Evolutionary conservation across 1,284 basidiomycete genomes (phyloP), one percentile per base, ranked within the genome.

Genomic region (Rhodotorula sp.): DNA sequence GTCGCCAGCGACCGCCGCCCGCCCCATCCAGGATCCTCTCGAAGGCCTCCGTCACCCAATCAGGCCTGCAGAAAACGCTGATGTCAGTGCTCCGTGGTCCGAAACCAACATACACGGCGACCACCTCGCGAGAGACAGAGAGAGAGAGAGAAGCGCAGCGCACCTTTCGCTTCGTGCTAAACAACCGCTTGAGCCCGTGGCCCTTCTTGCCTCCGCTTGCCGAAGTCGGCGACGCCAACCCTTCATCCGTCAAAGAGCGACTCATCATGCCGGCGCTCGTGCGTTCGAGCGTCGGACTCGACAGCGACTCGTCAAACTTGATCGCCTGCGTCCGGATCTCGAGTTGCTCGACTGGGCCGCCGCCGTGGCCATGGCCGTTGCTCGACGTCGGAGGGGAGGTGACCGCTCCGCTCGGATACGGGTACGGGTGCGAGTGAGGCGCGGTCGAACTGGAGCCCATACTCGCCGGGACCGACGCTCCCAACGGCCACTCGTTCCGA

Each of bases 131-230:
- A 46, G n/a, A n/a, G n/a, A n/a, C n/a, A n/a, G n/a, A 14, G 46
- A 37, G 20, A 54, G 29, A 6, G 30, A 57, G 44, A 5, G 49
- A 44, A 20, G 7, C 51, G n/a, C 8, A 24, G 62, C 70, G 22
- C 42, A 77, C 76, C 73, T 77, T 77, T 42, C 76, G 75, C 67
- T 75, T 74, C n/a, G 75, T 77, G 20, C 62, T 65, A 60, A 71
- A 71, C 55, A 71, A 48, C 42, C 69, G 7, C 62, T 71, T 71
- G 20, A 71, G 49, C 20, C 69, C 69, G 37, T 56, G 59, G 17
- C 62, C 61, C 60, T 71, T 62, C 51, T 67, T 58, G 48, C 53
- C 37, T 42, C 37, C 29, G 22, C 48, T 42, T 15, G 49, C 55
- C 48, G 33, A 62, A 55, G 29, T 60, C 42, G 61, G 46, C 26